Percentiles rank a stretch among this genome's conserved stretches.
Conservation (phyloP, 2,329 filamentous ascomycete species). For the Fusarium ramigenum region DNA sequence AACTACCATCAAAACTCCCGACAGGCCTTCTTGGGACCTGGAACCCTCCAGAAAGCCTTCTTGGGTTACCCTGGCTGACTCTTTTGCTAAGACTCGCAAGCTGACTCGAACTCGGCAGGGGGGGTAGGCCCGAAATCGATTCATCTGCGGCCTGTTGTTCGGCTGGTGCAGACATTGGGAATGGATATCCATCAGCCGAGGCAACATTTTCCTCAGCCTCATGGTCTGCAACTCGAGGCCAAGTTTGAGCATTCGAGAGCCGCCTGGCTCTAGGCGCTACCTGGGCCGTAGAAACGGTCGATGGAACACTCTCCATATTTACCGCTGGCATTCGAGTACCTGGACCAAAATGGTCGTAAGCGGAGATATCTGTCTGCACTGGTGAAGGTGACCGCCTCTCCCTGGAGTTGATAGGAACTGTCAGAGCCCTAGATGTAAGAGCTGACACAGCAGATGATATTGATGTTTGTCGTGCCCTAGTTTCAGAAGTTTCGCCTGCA, state of each 20-base stretch:
- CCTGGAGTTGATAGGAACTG: conserved; percentile 17
- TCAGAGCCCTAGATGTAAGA: conserved; percentile 11
- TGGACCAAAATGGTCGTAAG: neutral
- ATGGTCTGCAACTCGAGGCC: conserved; percentile 53
- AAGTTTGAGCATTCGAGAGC: conserved; percentile 54
- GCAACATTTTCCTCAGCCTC: conserved; percentile 36
- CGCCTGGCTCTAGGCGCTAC: conserved; percentile 40
- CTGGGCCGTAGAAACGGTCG: conserved; percentile 35
- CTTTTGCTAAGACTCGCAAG: conserved; percentile 50
- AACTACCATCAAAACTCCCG: conserved; percentile 46
- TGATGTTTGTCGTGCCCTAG: conserved; percentile 15
- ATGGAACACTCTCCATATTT: conserved; percentile 44
- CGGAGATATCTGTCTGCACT: conserved; percentile 7
- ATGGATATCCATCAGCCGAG: conserved; percentile 49
- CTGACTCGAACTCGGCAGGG: conserved; percentile 53
- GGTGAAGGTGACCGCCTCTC: conserved; percentile 5
- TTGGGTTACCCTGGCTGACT: conserved; percentile 50
- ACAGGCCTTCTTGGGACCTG: conserved; percentile 53
- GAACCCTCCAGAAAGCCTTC: conserved; percentile 56
- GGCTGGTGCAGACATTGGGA: conserved; percentile 51
- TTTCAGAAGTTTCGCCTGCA: conserved; percentile 2
- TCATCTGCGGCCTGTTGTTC: conserved; percentile 44
- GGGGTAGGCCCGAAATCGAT: conserved; percentile 50
- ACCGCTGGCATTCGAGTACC: conserved; percentile 38
- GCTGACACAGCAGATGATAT: conserved; percentile 29